Evolutionary conservation across 176 grass and related monocot species (phyloP).

Genomic region (Juncus effusus): DNA sequence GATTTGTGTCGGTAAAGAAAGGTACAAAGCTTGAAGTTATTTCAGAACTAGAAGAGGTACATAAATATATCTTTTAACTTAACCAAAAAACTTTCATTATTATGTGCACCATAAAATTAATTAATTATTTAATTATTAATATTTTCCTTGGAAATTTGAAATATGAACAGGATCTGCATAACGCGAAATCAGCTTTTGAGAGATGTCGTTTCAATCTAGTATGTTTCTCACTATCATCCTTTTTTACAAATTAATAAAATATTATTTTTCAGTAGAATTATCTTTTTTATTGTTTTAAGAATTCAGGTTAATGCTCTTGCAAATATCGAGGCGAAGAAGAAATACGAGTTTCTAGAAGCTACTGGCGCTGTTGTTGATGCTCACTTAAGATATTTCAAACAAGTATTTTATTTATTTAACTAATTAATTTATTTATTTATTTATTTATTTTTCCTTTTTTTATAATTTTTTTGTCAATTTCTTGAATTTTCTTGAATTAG

Average conservation of each 20-base stretch:
- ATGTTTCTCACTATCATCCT: constrained; percentile 14
- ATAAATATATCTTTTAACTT: constrained; percentile 23
- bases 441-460: constrained; percentile 21
- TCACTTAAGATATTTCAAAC: constrained; percentile 99
- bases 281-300: constrained; percentile 19
- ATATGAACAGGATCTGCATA: constrained; percentile 90
- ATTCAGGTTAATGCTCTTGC: constrained; percentile 82
- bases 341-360: constrained; percentile 99
- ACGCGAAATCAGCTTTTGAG: constrained; percentile 89
- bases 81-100: constrained; percentile 20
- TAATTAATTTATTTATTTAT: constrained; percentile 20
- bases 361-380: constrained; percentile 90
- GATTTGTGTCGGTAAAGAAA: constrained; percentile 85
- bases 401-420: constrained; percentile 40
- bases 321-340: constrained; percentile 96
- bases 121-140: too few species aligned
- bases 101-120: background rate
- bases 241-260: constrained; percentile 5
- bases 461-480: constrained; percentile 28
- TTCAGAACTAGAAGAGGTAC: constrained; percentile 86
- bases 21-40: constrained; percentile 79
- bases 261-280: constrained; percentile 13
- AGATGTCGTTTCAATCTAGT: constrained; percentile 98
- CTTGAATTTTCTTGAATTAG: constrained; percentile 45
- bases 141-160: constrained; percentile 72